These are phyloP conservation scores for Pseudogymnoascus sp. DNA, from an alignment of 2,329 filamentous ascomycete species.

Conservation along the genomic window DNA sequence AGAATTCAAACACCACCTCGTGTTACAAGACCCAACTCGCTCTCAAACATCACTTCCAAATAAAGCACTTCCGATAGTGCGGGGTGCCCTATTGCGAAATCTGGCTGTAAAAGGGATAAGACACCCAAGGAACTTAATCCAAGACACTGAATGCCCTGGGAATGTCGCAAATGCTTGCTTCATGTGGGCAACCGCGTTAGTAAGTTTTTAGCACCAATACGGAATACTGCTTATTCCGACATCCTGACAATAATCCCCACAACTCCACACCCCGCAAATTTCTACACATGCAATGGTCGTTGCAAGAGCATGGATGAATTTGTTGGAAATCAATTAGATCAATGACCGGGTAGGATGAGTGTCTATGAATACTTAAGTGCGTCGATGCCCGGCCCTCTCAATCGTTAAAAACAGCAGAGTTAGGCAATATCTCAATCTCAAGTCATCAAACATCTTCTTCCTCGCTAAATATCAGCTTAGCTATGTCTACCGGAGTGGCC, in stretches of 20 bases:
- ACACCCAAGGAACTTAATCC: not conserved
- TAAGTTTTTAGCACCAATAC: not conserved
- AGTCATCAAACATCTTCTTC: not conserved
- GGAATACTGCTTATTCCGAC: not conserved
- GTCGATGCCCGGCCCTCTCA: not conserved
- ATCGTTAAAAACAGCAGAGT: not conserved
- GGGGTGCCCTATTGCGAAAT: not conserved
- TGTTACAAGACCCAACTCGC: too few relatives aligned
- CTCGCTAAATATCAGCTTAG: not conserved
- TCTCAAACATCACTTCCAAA: not conserved
- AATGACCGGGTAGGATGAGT: not conserved
- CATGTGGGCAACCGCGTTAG: not conserved
- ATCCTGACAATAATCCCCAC: not conserved
- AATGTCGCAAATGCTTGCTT: not conserved
- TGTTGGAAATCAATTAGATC: not conserved
- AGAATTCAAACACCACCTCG: too few relatives aligned
- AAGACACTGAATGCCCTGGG: not conserved
- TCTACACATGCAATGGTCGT: not conserved
- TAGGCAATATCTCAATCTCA: not conserved
- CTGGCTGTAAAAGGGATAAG: not conserved
- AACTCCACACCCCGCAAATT: not conserved
- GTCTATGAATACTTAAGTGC: not conserved
- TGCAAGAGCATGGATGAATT: not conserved
- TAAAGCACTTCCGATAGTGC: not conserved
- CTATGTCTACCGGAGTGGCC: not conserved